Base-by-base conservation (phyloP, 768 basidiomycete genomes). In the Psilocybe azurescens region DNA sequence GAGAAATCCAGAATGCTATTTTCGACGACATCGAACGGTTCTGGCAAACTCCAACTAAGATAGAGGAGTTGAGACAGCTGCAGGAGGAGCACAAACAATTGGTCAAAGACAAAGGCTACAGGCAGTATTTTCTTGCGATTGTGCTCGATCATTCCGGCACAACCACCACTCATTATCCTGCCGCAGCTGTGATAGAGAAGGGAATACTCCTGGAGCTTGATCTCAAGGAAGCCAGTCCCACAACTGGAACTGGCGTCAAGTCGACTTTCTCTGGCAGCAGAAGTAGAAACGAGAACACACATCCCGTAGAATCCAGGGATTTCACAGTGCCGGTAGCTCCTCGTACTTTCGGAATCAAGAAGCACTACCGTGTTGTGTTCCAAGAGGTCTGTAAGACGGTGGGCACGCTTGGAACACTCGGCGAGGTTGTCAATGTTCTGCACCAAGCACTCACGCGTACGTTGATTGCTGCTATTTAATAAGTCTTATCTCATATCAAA, bases 21-120 rank as follows among this genome's bases (percentile, higher is more conserved):
- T 66, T 62, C 51, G n/a, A 54, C 1, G 62, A 66, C 33, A 63
- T 66, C 36, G 39, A 60, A 39, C 29, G 33, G 5, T 54, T 54
- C 20, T 54, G 53, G 53, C 2, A 30, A n/a, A 11, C 33, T 16
- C n/a, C n/a, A 3, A 33, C 53, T 6, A 13, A 54, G 5, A 36
- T 18, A 18, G 5, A 14, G 14, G 36, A 36, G 11, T n/a, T 54
- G 6, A 33, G n/a, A 39, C 10, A 14, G 1, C 4, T 54, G 5
- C 33, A 38, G 28, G 33, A 38, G 3, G n/a, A 9, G 2, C 53
- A 54, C 38, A 8, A 16, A n/a, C 14, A 54, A 4, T 32, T 54
- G 10, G 30, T 54, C 13, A 13, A 18, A 14, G 30, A 18, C 14
- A 7, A n/a, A 20, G n/a, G 16, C 6, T 54, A 54, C 32, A 36